phyloP scores from a whole-genome alignment of 164 flowering plant species.

The Houttuynia cordata region DNA sequence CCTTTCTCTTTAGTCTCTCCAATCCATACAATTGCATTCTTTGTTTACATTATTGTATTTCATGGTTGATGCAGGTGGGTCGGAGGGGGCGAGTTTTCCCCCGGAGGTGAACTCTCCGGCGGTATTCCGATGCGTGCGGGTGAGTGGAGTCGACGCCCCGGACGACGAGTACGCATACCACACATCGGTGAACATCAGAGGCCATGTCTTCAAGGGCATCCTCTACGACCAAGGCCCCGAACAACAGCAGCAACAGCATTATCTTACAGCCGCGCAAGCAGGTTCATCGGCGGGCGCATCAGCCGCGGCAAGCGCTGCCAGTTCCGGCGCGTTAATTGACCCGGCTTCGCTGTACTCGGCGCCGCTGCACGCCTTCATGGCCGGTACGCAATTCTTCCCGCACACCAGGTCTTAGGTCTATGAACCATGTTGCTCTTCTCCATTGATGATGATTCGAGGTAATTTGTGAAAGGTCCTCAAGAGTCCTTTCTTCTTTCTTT shows the following conservation, averaged over 20 bases:
- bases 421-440: background rate
- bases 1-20: too few species aligned
- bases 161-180: conserved; percentile 74
- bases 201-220: conserved; percentile 82
- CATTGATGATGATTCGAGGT: background rate
- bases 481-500: too few species aligned
- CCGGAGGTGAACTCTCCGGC: conserved; percentile 55
- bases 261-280: conserved; percentile 16
- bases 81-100: conserved; percentile 60
- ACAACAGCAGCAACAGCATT: conserved; percentile 10
- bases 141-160: conserved; percentile 42
- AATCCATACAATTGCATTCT: background rate
- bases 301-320: conserved; percentile 4
- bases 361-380: conserved; percentile 62
- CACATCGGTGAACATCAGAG: conserved; percentile 83
- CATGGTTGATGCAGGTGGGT: conserved; percentile 25
- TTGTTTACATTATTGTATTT: background rate
- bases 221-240: conserved; percentile 84
- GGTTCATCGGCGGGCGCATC: conserved; percentile 22
- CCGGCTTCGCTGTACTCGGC: conserved; percentile 50
- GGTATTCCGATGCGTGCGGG: conserved; percentile 65
- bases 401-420: conserved; percentile 16
- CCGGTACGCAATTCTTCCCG: conserved; percentile 85
- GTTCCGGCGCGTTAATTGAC: conserved; percentile 27
- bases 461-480: too few species aligned